These are phyloP conservation scores for Fusarium begoniae DNA, from an alignment of 2,329 filamentous ascomycete species.

Conservation along the genomic window DNA sequence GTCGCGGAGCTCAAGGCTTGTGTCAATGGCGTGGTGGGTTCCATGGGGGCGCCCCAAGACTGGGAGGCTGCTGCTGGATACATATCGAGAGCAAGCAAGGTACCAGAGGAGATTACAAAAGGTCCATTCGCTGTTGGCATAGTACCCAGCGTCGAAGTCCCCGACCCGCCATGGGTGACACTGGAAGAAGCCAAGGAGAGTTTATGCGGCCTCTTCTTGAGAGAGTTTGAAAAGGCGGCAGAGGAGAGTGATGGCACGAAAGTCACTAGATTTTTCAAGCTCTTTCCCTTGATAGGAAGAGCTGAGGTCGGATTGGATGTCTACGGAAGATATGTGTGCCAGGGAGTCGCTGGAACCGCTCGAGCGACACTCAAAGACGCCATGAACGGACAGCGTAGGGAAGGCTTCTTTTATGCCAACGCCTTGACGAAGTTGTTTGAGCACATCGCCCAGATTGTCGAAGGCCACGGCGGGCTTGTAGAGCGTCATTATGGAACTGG, in stretches of 20 bases:
- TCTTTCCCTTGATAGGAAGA: conserved; percentile 92
- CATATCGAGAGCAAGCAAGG: conserved; percentile 80
- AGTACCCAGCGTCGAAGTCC: conserved; percentile 94
- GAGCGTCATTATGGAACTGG: conserved; percentile 93
- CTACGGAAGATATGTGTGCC: conserved; percentile 95
- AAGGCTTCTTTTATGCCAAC: conserved; percentile 91
- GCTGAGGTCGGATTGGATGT: conserved; percentile 91
- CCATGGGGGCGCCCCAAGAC: conserved; percentile 97
- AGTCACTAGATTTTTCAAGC: conserved; percentile 96
- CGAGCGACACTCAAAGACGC: conserved; percentile 80
- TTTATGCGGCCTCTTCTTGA: conserved; percentile 86
- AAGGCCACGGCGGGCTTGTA: conserved; percentile 88
- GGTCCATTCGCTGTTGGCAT: conserved; percentile 90
- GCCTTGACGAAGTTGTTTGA: conserved; percentile 93
- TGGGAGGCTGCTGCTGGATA: conserved; percentile 97
- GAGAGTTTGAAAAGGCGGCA: conserved; percentile 94
- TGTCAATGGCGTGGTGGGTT: conserved; percentile 91
- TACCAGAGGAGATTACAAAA: conserved; percentile 81
- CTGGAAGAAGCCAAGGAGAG: conserved; percentile 88
- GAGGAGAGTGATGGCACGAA: conserved; percentile 86
- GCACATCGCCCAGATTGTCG: conserved; percentile 96
- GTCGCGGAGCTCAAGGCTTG: conserved; percentile 97
- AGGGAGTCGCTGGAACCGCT: conserved; percentile 87
- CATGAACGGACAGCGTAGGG: conserved; percentile 63
- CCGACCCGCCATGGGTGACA: conserved; percentile 87